Base-by-base conservation (phyloP, 805 yeast species). In the Lipomyces starkeyi region DNA sequence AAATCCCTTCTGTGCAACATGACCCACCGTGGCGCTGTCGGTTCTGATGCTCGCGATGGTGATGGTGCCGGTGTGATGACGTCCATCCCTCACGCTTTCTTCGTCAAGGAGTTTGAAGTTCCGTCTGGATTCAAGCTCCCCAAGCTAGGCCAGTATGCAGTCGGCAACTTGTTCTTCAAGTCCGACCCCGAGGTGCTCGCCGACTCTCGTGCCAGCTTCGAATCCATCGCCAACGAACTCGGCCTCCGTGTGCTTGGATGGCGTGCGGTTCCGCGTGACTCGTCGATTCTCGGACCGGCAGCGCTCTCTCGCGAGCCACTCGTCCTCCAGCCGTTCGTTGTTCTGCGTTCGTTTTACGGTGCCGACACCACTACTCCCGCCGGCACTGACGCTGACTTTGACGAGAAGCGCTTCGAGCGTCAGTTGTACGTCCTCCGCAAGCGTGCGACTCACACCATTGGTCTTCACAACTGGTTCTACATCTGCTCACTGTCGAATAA, bases 11-110 rank as follows among this genome's bases (percentile, higher is more conserved):
- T 94, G 64, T 93, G 98, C 83, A 94, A 95, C 82, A 95, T 94
- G 99, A 91, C 98, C 70, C 99, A 94, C 80, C 88, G 99, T 82
- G 99, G 99, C 78, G 98, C 98, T 54, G 97, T 93, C 69, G 97
- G 97, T 68, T 84, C 92, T 0, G 97, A 93, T 77, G 97, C 98
- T 27, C 87, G 93, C 75, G 97, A 94, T 78, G 99, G 99, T 80
- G 99, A 94, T 78, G 99, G 99, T 80, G 99, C 99, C 34, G 99
- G 99, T 79, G 92, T 94, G 70, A 87, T 94, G 86, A 87, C 95
- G 61, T 90, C 97, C 37, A 87, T 94, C 71, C 97, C 98, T 47
- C 97, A 93, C 81, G 88, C 86, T 72, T 91, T 95, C 79, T 87
- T 94, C 84, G 80, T 80, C 68, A 87, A 94, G 78, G 98, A 94